Evolutionary conservation across 768 basidiomycete genomes (phyloP), one percentile per base, ranked within the genome.

Genomic region (Holtermannia corniformis): DNA sequence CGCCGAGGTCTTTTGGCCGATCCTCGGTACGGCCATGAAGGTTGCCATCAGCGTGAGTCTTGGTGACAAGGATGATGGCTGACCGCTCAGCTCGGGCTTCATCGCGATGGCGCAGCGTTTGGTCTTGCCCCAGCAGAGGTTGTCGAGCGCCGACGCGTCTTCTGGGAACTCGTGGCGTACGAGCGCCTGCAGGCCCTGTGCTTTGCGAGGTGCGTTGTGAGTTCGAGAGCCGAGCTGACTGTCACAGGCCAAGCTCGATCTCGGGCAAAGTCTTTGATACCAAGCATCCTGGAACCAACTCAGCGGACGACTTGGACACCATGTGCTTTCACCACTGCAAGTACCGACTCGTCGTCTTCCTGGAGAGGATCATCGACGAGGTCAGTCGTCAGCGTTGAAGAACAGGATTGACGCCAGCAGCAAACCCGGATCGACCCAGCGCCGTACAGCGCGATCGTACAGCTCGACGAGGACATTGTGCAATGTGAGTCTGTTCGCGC

Each of bases 81-180:
- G 50, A 65, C 40, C 7, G n/a, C 3, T n/a, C 16, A 65, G 64
- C 62, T 72, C n/a, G 71, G 71, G 2, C 47, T 72, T 1, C 71
- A 72, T 57, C 63, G 71, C 10, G 68, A 72, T 56, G 70, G 68
- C 12, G 52, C 64, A 10, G 25, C 53, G 1, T 72, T 68, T 24
- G 68, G 64, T 3, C 53, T 72, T 10, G 68, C 68, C 1, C 46
- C 49, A 4, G 58, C 62, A 26, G 71, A 72, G 44, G 56, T 62
- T 5, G 68, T 65, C 42, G 67, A 67, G 41, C 51, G 71, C 21
- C 52, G 71, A 4, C 61, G 63, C 37, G 63, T 70, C 4, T 70
- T 65, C 58, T 72, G 68, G 68, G 71, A 72, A 49, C 47, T 68
- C 20, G 57, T 68, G 41, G 65, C 64, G 1, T 62, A 67, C 26